A percentile compares a stretch with the other conserved stretches of the same genome.
phyloP scores from a whole-genome alignment of 2,329 filamentous ascomycete genomes.

The Fonsecaea multimorphosa region DNA sequence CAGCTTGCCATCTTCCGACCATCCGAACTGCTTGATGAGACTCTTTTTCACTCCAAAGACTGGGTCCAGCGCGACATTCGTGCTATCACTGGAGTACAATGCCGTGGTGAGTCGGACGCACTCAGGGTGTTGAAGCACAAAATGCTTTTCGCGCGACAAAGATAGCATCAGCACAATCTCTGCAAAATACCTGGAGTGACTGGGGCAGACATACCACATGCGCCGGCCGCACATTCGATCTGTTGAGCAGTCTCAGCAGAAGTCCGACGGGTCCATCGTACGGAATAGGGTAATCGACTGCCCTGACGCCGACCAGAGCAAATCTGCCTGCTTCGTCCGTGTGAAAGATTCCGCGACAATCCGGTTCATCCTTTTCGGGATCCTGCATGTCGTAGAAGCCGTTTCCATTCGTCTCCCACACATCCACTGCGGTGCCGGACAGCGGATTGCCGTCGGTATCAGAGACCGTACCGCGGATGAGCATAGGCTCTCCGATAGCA shows the following conservation, averaged over 20 bases:
- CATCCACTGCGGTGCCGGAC: conserved; percentile 15
- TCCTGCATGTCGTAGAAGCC: conserved; percentile 33
- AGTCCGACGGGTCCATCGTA: conserved; percentile 55
- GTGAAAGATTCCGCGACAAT: conserved; percentile 28
- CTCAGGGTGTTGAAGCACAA: conserved; percentile 56
- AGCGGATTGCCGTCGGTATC: conserved; percentile 25
- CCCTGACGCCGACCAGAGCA: conserved; percentile 23
- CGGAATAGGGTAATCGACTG: conserved; percentile 29
- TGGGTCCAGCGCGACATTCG: conserved; percentile 63
- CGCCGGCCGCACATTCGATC: conserved; percentile 65
- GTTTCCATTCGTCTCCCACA: conserved; percentile 31
- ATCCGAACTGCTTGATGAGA: conserved; percentile 61
- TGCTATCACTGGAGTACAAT: conserved; percentile 65
- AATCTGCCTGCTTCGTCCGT: conserved; percentile 25
- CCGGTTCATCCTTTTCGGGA: conserved; percentile 26
- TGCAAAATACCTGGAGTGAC: not conserved
- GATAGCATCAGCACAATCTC: not conserved
- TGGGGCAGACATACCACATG: conserved; percentile 52
- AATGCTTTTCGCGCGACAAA: conserved; percentile 46
- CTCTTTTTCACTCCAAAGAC: conserved; percentile 68
- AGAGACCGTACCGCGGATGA: conserved; percentile 24
- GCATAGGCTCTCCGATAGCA: conserved; percentile 22
- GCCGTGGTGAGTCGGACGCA: conserved; percentile 65
- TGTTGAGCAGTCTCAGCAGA: conserved; percentile 61
- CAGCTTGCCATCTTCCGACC: conserved; percentile 14